Evolutionary conservation across 2,329 filamentous ascomycete genomes (phyloP).

Genomic region (Daldinia eschscholtzii): DNA sequence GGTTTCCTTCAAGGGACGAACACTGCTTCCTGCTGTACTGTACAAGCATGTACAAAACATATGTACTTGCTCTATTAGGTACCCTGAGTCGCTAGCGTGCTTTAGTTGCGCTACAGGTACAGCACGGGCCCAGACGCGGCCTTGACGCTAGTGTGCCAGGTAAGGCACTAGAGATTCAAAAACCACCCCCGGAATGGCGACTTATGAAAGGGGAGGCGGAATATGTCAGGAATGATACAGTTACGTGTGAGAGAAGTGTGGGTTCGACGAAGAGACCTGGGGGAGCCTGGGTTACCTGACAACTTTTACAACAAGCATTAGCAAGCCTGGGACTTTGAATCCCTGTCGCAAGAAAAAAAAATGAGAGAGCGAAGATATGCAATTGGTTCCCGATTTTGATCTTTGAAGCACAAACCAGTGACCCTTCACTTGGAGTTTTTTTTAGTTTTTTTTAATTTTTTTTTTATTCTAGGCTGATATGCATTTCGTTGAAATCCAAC

Average conservation of each 20-base stretch:
- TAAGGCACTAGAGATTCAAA: slow-evolving; percentile 42
- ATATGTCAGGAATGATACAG: slow-evolving; percentile 55
- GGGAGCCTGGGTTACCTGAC: background rate
- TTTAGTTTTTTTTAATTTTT: background rate
- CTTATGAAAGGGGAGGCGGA: slow-evolving; percentile 56
- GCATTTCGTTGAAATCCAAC: slow-evolving; percentile 1
- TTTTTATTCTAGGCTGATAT: background rate
- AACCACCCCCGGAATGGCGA: slow-evolving; percentile 35
- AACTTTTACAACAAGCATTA: background rate
- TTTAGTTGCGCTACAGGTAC: slow-evolving; percentile 40
- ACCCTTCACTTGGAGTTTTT: slow-evolving; percentile 7
- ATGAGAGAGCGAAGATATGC: slow-evolving; percentile 5
- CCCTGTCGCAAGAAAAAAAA: slow-evolving; percentile 27
- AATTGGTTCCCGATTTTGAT: slow-evolving; percentile 18
- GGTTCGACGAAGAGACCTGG: slow-evolving; percentile 37
- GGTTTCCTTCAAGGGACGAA: slow-evolving; percentile 24
- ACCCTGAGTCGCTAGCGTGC: slow-evolving; percentile 41
- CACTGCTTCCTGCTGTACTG: slow-evolving; percentile 15
- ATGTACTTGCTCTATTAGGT: slow-evolving; percentile 28
- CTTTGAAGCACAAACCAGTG: slow-evolving; percentile 13
- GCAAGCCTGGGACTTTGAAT: slow-evolving; percentile 30
- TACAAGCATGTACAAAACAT: slow-evolving; percentile 10
- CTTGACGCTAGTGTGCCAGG: slow-evolving; percentile 39
- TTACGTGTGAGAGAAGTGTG: slow-evolving; percentile 57
- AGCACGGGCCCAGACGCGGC: slow-evolving; percentile 37